A percentile compares a stretch with the other conserved stretches of the same genome.
Evolutionary conservation across 2,329 filamentous ascomycete genomes (phyloP).

Genomic region (Orbilia oligospora): DNA sequence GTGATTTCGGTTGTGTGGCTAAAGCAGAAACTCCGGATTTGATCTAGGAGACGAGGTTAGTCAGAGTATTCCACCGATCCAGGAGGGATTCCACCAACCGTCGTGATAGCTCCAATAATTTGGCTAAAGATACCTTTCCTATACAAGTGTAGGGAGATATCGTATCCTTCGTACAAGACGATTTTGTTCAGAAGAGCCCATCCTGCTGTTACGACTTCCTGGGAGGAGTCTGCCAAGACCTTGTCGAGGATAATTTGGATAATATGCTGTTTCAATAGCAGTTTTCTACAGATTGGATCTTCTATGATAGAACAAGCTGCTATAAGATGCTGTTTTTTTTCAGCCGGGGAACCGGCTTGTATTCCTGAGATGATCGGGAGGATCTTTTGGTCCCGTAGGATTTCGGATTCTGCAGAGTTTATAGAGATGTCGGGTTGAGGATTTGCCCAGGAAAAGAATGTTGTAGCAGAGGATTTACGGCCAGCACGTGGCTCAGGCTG

Average conservation of each 20-base stretch:
- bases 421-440: conserved; percentile 13
- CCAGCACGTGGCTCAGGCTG: conserved; percentile 43
- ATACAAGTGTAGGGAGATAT: conserved; percentile 77
- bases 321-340: conserved; percentile 73
- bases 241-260: conserved; percentile 76
- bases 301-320: conserved; percentile 74
- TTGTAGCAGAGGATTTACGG: conserved; percentile 38
- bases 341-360: conserved; percentile 73
- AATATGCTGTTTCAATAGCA: conserved; percentile 77
- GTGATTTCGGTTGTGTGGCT: conserved; percentile 70
- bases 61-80: not conserved
- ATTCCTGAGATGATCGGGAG: conserved; percentile 76
- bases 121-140: conserved; percentile 74
- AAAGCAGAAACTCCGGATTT: conserved; percentile 21
- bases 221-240: conserved; percentile 75
- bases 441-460: conserved; percentile 40
- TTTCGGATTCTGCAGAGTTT: conserved; percentile 50
- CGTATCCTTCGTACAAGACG: conserved; percentile 75
- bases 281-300: conserved; percentile 75
- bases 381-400: conserved; percentile 74
- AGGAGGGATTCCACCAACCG: conserved; percentile 67
- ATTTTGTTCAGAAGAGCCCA: conserved; percentile 77
- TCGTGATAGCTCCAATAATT: conserved; percentile 70
- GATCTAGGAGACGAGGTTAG: conserved; percentile 34
- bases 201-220: conserved; percentile 77